Evolutionary conservation across 1,284 basidiomycete genomes (phyloP).

Genomic region (Tylopilus orsonianus): DNA sequence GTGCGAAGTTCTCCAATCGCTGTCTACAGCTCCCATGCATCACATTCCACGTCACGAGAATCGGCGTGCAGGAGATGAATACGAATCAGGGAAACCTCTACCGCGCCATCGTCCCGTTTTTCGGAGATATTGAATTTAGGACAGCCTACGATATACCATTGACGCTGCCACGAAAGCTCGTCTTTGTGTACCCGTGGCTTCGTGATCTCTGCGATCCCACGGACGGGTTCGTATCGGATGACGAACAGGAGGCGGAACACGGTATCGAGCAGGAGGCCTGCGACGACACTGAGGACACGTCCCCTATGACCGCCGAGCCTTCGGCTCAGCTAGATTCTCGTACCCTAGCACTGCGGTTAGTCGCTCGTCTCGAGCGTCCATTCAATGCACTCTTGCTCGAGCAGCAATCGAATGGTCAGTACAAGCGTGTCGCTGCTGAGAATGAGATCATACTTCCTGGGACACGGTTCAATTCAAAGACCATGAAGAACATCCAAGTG

Average conservation of each 20-base stretch:
- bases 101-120: neutral
- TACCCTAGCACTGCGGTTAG: constrained; percentile 2
- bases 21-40: constrained; percentile 10
- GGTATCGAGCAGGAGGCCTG: neutral
- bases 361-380: constrained; percentile 3
- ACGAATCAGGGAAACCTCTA: neutral
- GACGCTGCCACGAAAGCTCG: constrained; percentile 1
- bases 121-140: constrained; percentile 7
- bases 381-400: constrained; percentile 12
- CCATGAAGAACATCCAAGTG: neutral
- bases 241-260: neutral
- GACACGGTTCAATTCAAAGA: neutral
- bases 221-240: neutral
- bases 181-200: constrained; percentile 13
- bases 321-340: neutral
- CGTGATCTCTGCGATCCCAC: neutral
- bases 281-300: neutral
- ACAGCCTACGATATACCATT: constrained; percentile 5
- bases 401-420: neutral
- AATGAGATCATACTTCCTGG: constrained; percentile 6
- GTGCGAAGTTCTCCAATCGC: constrained; percentile 8
- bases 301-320: neutral
- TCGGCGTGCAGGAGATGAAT: neutral
- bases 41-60: neutral
- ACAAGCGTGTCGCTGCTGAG: constrained; percentile 10